Conservation (phyloP, 2,329 filamentous ascomycete genomes). For the Curvularia spicifera region DNA sequence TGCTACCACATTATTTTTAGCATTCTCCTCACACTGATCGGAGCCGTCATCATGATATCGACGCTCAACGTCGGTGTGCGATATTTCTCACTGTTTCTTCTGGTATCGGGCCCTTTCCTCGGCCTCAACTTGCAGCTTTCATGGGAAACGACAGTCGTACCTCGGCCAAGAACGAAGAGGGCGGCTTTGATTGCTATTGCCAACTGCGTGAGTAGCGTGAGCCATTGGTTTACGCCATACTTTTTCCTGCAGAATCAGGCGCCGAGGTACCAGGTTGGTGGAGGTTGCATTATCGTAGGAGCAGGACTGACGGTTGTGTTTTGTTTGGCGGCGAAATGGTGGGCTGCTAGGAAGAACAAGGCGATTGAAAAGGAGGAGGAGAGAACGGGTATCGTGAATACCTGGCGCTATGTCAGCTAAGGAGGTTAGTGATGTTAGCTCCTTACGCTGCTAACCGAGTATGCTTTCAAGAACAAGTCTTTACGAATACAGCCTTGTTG, state of each 20-base stretch:
- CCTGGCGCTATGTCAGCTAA: not conserved
- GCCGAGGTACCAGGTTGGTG: constrained; percentile 19
- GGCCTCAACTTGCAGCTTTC: constrained; percentile 52
- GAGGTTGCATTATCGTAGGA: constrained; percentile 21
- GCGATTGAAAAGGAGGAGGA: constrained; percentile 9
- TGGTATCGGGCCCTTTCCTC: constrained; percentile 47
- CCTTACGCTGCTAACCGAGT: not conserved
- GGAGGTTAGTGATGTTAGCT: not conserved
- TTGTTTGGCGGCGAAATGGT: constrained; percentile 5
- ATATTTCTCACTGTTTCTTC: constrained; percentile 38
- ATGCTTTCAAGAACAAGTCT: not conserved
- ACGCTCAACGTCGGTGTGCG: constrained; percentile 39
- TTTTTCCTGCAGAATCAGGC: constrained; percentile 37
- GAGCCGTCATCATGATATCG: constrained; percentile 34
- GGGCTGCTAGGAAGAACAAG: constrained; percentile 13
- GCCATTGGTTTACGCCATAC: constrained; percentile 54
- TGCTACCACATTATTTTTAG: constrained; percentile 38
- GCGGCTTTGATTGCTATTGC: constrained; percentile 54
- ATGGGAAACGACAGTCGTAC: constrained; percentile 53
- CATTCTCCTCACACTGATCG: constrained; percentile 26
- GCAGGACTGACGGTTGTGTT: constrained; percentile 6
- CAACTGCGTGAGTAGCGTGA: constrained; percentile 47
- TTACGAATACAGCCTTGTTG: too few relatives aligned
- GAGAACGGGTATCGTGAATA: constrained; percentile 1
- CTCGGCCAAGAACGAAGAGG: constrained; percentile 51